phyloP scores from a whole-genome alignment of 148 eudicot genomes.

The Talinum fruticosum region DNA sequence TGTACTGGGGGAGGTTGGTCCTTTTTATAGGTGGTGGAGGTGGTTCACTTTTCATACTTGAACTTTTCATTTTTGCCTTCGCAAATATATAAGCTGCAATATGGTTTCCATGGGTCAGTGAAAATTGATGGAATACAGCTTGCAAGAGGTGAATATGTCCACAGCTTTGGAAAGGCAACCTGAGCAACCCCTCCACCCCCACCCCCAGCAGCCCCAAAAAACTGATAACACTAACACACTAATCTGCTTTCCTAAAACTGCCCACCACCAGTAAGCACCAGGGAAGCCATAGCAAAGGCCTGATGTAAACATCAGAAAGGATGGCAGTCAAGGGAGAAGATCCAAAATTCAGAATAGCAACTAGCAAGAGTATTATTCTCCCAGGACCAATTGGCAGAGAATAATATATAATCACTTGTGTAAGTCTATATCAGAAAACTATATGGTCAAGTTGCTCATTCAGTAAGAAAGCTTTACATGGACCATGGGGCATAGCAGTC shows the following conservation, averaged over 20 bases:
- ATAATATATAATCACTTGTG: neutral
- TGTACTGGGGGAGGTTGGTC: constrained; percentile 30
- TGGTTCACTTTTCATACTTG: constrained; percentile 30
- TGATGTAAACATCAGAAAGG: neutral
- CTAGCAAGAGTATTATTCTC: neutral
- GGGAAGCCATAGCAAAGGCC: neutral
- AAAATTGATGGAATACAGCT: neutral
- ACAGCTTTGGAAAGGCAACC: neutral
- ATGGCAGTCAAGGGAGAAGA: neutral
- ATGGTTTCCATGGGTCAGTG: constrained; percentile 8
- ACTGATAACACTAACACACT: neutral
- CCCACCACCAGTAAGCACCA: too few species aligned
- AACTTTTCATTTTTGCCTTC: constrained; percentile 49
- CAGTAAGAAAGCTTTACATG: neutral
- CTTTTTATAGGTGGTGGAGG: constrained; percentile 27
- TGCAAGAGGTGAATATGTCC: neutral
- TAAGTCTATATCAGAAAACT: neutral
- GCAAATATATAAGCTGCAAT: constrained; percentile 67
- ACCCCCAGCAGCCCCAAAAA: too few species aligned
- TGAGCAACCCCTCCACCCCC: neutral
- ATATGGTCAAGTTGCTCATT: neutral
- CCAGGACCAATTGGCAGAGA: neutral
- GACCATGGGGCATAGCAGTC: neutral
- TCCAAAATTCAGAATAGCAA: neutral
- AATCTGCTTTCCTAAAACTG: neutral